Evolutionary conservation across 2,329 filamentous ascomycete genomes (phyloP).

Genomic region (Fusarium sp.): DNA sequence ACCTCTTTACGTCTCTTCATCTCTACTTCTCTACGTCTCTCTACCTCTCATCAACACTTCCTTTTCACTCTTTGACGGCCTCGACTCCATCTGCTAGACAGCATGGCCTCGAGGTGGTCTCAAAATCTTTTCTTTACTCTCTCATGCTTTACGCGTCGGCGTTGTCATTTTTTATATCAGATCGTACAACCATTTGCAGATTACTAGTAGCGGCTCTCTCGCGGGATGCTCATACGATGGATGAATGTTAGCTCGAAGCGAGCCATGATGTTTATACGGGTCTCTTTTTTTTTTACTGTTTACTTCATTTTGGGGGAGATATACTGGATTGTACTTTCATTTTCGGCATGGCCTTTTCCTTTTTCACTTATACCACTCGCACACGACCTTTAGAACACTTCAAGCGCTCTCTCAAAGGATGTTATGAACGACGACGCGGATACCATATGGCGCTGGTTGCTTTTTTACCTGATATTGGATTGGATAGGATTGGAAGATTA

Average conservation of each 20-base stretch:
- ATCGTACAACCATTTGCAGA: slow-evolving; percentile 41
- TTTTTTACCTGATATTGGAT: slow-evolving; percentile 23
- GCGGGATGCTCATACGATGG: slow-evolving; percentile 45
- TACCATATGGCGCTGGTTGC: slow-evolving; percentile 33
- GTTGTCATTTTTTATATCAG: slow-evolving; percentile 24
- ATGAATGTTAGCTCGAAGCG: slow-evolving; percentile 44
- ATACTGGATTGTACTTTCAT: slow-evolving; percentile 21
- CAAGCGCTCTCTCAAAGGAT: slow-evolving; percentile 27
- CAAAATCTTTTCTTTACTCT: slow-evolving; percentile 9
- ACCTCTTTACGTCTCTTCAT: neutral
- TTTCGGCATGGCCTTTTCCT: neutral
- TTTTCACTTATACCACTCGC: slow-evolving; percentile 28
- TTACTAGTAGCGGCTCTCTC: slow-evolving; percentile 43
- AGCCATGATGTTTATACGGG: slow-evolving; percentile 39
- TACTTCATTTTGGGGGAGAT: neutral
- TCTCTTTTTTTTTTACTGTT: slow-evolving; percentile 10
- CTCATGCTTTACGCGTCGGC: slow-evolving; percentile 12
- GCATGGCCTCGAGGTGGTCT: neutral
- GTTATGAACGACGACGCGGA: slow-evolving; percentile 31
- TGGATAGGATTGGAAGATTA: slow-evolving; percentile 21
- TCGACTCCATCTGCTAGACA: slow-evolving; percentile 6
- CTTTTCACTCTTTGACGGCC: slow-evolving; percentile 13
- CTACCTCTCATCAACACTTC: slow-evolving; percentile 13
- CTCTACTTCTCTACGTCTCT: neutral
- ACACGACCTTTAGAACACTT: slow-evolving; percentile 35